Evolutionary conservation across 2,329 filamentous ascomycete genomes (phyloP), one percentile per base, ranked within the genome.

Genomic region (Fusarium devonianum): DNA sequence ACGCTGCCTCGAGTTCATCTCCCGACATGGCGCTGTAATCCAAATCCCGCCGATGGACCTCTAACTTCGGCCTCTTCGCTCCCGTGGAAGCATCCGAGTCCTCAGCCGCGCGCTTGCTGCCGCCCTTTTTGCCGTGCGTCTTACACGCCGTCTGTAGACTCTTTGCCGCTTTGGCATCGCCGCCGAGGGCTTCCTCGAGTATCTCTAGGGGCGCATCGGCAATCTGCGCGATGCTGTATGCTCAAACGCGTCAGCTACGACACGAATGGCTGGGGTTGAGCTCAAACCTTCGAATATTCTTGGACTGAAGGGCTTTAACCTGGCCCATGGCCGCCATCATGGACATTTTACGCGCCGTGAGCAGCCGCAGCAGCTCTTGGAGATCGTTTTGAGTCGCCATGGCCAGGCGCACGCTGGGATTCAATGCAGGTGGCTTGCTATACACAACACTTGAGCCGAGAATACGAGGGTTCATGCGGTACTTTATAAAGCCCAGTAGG

Each of bases 321-420:
- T 84, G 79, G 32, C 73, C 68, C 77, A 86, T 81, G 18, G 83
- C 83, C 42, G 78, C 77, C 68, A 85, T 74, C 71, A 86, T 82
- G 4, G 82, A 73, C 41, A 83, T 70, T 63, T 83, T 85, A 42
- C 82, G 80, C 35, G 78, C 75, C 4, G 81, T 86, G 58, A 86
- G 71, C 44, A 86, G 74, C 35, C 82, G 81, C 42, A 86, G 73
- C 12, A 86, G 76, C 63, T 84, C 83, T 60, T 86, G 82, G 16
- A 86, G 69, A 57, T 86, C 83, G 51, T 81, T 76, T 55, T 84
- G 80, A 2, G 78, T 74, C 7, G 80, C 75, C 81, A 84, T 84
- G 23, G n/a, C 29, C 36, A 37, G n/a, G 34, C n/a, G n/a, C n/a
- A 16, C 10, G 34, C 23, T 3, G 23, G 23, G 23, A 12, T 4